These are phyloP conservation scores for Penicillium verhagenii DNA, from an alignment of 495 filamentous ascomycete species.

Conservation along the genomic window DNA sequence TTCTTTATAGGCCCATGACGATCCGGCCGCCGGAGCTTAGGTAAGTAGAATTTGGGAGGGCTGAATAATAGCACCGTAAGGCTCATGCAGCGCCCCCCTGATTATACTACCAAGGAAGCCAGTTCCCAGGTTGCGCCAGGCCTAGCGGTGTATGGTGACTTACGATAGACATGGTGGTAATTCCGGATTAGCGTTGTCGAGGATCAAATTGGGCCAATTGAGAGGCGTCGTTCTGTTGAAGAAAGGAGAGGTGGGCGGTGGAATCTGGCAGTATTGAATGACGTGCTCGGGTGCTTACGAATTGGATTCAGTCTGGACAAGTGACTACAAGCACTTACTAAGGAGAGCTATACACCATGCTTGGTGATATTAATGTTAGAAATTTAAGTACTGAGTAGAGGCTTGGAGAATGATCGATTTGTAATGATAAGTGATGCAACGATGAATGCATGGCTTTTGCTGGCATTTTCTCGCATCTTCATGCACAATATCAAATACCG, in stretches of 20 bases:
- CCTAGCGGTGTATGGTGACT: slow-evolving; percentile 1
- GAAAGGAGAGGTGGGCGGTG: slow-evolving; percentile 12
- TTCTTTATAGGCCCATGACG: slow-evolving; percentile 33
- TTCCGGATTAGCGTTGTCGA: neutral
- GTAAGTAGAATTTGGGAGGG: slow-evolving; percentile 15
- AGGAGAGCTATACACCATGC: too few species aligned
- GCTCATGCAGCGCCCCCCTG: too few species aligned
- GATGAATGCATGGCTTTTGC: neutral
- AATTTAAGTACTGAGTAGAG: neutral
- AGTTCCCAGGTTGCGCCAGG: neutral
- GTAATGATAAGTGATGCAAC: neutral
- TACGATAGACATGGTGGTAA: slow-evolving; percentile 19
- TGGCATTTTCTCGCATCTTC: neutral
- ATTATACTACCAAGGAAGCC: neutral
- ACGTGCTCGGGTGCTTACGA: slow-evolving; percentile 28
- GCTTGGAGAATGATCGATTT: neutral
- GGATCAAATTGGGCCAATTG: slow-evolving; percentile 7
- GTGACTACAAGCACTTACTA: neutral
- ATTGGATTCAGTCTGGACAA: slow-evolving; percentile 14
- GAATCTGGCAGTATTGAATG: slow-evolving; percentile 17
- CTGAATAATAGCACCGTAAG: slow-evolving; percentile 26
- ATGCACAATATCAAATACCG: neutral
- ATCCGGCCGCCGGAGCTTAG: slow-evolving; percentile 17
- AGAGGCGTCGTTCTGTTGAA: neutral
- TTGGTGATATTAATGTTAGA: neutral